A percentile compares a stretch with the other conserved stretches of the same genome.
These are phyloP conservation scores for Fusarium annulatum DNA, from an alignment of 2,329 filamentous ascomycete species.

Conservation along the genomic window DNA sequence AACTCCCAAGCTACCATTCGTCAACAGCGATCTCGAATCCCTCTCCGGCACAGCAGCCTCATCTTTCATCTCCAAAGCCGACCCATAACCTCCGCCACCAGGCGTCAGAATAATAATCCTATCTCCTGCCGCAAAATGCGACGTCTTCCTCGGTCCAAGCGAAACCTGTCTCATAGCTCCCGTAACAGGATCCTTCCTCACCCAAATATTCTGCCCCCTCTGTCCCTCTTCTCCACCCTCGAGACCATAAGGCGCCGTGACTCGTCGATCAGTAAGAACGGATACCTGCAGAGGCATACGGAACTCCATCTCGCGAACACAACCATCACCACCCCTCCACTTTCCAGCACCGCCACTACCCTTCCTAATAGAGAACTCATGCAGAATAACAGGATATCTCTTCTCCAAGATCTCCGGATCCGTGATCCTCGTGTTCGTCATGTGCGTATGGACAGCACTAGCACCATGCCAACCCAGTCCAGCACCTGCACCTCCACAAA, in stretches of 20 bases:
- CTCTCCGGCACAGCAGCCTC: constrained; percentile 5
- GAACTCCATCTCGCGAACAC: constrained; percentile 84
- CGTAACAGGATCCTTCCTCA: constrained; percentile 50
- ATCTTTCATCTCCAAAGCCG: background rate
- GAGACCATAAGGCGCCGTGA: constrained; percentile 80
- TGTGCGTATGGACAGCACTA: constrained; percentile 49
- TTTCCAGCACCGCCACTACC: constrained; percentile 68
- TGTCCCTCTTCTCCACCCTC: constrained; percentile 76
- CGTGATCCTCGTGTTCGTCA: constrained; percentile 54
- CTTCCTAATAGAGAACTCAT: constrained; percentile 46
- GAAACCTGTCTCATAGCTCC: constrained; percentile 49
- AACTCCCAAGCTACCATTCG: constrained; percentile 35
- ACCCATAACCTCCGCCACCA: constrained; percentile 44
- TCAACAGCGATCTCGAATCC: constrained; percentile 29
- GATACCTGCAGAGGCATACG: constrained; percentile 80
- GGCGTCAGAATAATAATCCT: constrained; percentile 43
- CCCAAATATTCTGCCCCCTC: constrained; percentile 77
- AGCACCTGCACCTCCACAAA: constrained; percentile 49
- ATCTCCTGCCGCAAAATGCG: constrained; percentile 39
- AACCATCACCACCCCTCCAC: constrained; percentile 79
- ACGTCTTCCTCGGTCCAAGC: constrained; percentile 36
- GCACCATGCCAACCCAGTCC: constrained; percentile 46
- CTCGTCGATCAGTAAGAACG: constrained; percentile 81
- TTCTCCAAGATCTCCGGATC: constrained; percentile 52
- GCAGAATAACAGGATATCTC: constrained; percentile 49